Conservation (phyloP, 139 green algal species). For the Zygnema circumcarinatum region DNA sequence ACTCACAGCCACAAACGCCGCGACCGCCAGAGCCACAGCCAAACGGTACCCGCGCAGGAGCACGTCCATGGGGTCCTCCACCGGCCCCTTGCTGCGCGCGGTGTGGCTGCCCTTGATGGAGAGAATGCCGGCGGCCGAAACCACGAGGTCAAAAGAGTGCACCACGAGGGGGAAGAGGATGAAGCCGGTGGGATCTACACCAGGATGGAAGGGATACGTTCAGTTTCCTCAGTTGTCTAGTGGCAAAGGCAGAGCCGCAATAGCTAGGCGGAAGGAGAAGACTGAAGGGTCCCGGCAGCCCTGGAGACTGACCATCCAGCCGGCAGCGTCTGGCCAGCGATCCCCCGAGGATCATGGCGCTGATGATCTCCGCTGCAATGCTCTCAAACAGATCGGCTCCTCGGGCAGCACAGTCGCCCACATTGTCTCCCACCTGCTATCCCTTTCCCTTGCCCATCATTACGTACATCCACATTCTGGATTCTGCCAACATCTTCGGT, state of each 20-base stretch:
- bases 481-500: not conserved
- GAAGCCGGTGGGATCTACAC: conserved; percentile 69
- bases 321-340: conserved; percentile 66
- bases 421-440: conserved; percentile 73
- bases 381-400: conserved; percentile 80
- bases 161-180: conserved; percentile 78
- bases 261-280: not conserved
- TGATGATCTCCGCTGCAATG: conserved; percentile 67
- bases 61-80: conserved; percentile 73
- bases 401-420: conserved; percentile 72
- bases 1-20: conserved; percentile 53
- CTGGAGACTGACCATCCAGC: conserved; percentile 55
- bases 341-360: conserved; percentile 72
- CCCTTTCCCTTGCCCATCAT: not conserved
- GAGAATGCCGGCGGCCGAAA: conserved; percentile 70
- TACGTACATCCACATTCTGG: not conserved
- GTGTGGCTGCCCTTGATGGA: conserved; percentile 54
- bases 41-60: conserved; percentile 70
- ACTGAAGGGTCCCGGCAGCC: not conserved
- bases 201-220: not conserved
- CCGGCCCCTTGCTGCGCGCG: conserved; percentile 3
- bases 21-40: conserved; percentile 57
- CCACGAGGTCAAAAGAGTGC: conserved; percentile 72
- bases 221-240: not conserved
- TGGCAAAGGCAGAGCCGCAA: not conserved